A percentile compares a stretch with the other conserved stretches of the same genome.
phyloP scores from a whole-genome alignment of 352 stramenopile species.

The Pythium aristosporum region DNA sequence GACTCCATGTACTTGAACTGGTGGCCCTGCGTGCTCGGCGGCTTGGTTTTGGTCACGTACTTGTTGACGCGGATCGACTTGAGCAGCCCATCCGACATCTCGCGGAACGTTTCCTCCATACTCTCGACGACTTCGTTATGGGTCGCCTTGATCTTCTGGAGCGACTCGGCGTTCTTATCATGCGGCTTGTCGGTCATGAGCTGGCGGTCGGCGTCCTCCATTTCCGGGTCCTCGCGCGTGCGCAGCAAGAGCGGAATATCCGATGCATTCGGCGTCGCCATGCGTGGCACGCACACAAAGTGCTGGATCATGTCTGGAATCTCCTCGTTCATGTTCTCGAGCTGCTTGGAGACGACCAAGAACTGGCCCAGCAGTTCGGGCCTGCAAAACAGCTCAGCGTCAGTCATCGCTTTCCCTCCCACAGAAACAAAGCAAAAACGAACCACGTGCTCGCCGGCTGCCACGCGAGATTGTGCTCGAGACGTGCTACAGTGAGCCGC shows the following conservation, averaged over 20 bases:
- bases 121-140: constrained; percentile 81
- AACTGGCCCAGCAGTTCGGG: constrained; percentile 83
- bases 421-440: background rate
- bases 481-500: constrained; percentile 66
- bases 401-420: background rate
- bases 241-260: constrained; percentile 78
- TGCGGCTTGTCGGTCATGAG: constrained; percentile 68
- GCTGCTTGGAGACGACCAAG: constrained; percentile 85
- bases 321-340: constrained; percentile 89
- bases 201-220: constrained; percentile 79
- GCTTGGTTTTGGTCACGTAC: constrained; percentile 80
- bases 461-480: constrained; percentile 82
- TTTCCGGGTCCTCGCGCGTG: constrained; percentile 83
- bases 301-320: constrained; percentile 84
- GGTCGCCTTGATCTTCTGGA: constrained; percentile 58
- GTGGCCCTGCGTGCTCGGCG: constrained; percentile 68
- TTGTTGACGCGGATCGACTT: constrained; percentile 86
- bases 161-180: constrained; percentile 62
- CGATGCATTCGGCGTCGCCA: constrained; percentile 75
- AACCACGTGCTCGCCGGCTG: constrained; percentile 80
- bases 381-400: constrained; percentile 57
- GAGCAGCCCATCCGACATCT: constrained; percentile 82
- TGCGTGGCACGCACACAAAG: constrained; percentile 79
- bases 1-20: constrained; percentile 88
- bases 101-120: constrained; percentile 78